phyloP scores from a whole-genome alignment of 768 basidiomycete species.

The Holtermannia corniformis region DNA sequence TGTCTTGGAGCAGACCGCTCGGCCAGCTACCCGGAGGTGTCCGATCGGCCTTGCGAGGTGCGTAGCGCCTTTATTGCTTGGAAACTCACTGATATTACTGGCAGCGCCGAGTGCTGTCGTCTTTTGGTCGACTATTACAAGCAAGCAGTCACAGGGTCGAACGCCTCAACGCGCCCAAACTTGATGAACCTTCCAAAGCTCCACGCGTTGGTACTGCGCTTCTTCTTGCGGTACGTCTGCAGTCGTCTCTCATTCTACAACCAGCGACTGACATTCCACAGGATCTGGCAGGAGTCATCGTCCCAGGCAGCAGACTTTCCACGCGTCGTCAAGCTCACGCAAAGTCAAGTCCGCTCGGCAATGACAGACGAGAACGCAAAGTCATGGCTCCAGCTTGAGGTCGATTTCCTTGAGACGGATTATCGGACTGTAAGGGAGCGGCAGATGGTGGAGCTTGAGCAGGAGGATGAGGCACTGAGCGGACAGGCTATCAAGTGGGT shows the following conservation, averaged over 20 bases:
- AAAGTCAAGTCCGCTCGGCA: conserved; percentile 27
- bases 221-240: conserved; percentile 25
- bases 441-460: conserved; percentile 35
- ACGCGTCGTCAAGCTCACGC: conserved; percentile 22
- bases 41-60: conserved; percentile 31
- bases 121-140: conserved; percentile 35
- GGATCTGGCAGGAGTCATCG: conserved; percentile 35
- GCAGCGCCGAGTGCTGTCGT: conserved; percentile 32
- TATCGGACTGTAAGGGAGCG: conserved; percentile 29
- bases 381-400: conserved; percentile 30
- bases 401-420: conserved; percentile 27
- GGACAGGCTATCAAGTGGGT: conserved; percentile 5
- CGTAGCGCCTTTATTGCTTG: neutral
- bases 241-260: neutral
- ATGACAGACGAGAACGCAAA: conserved; percentile 23
- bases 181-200: conserved; percentile 24
- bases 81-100: neutral
- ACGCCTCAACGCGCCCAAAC: conserved; percentile 26
- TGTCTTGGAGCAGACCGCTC: conserved; percentile 27
- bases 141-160: conserved; percentile 23
- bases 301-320: conserved; percentile 21
- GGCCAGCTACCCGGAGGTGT: conserved; percentile 18
- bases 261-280: conserved; percentile 2
- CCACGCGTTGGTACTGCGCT: conserved; percentile 24
- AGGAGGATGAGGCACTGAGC: conserved; percentile 29